phyloP scores from a whole-genome alignment of 768 basidiomycete genomes.

The Crucibulum laeve region DNA sequence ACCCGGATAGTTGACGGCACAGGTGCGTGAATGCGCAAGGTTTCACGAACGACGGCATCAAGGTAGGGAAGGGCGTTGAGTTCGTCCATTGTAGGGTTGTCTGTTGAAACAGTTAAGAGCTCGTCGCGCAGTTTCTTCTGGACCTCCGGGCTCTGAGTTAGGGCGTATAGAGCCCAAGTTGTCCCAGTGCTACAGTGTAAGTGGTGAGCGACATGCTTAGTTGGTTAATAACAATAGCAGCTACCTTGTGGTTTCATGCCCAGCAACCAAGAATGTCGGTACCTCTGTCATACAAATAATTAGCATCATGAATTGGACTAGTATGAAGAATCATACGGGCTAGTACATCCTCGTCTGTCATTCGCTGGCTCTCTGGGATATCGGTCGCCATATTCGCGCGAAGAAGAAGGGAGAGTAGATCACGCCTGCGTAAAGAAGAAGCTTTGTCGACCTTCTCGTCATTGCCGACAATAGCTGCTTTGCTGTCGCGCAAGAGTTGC shows the following conservation, averaged over 20 bases:
- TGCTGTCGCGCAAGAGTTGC: slow-evolving; percentile 46
- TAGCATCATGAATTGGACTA: background rate
- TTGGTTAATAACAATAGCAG: background rate
- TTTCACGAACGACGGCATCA: slow-evolving; percentile 62
- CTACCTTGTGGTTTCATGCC: slow-evolving; percentile 55
- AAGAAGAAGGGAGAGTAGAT: slow-evolving; percentile 57
- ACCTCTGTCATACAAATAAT: slow-evolving; percentile 36
- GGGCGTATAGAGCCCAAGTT: slow-evolving; percentile 56
- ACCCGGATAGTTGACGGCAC: slow-evolving; percentile 37
- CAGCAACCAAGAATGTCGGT: slow-evolving; percentile 56
- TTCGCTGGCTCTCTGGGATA: slow-evolving; percentile 44
- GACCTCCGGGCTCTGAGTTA: slow-evolving; percentile 41
- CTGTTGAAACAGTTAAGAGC: slow-evolving; percentile 42
- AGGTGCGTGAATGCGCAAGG: slow-evolving; percentile 51
- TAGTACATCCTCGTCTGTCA: slow-evolving; percentile 62
- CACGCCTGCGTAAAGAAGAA: slow-evolving; percentile 35
- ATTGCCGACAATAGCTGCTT: slow-evolving; percentile 25
- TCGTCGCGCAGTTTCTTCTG: slow-evolving; percentile 60
- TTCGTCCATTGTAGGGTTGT: slow-evolving; percentile 66
- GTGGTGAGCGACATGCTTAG: background rate
- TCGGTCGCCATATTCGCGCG: slow-evolving; percentile 64
- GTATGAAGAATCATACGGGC: slow-evolving; percentile 31
- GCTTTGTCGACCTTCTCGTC: slow-evolving; percentile 24
- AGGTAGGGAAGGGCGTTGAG: slow-evolving; percentile 65
- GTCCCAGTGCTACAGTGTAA: slow-evolving; percentile 31